A percentile compares a stretch with the other conserved stretches of the same genome.
Conservation (phyloP, 495 filamentous ascomycete genomes). For the Pseudevernia furfuracea region DNA sequence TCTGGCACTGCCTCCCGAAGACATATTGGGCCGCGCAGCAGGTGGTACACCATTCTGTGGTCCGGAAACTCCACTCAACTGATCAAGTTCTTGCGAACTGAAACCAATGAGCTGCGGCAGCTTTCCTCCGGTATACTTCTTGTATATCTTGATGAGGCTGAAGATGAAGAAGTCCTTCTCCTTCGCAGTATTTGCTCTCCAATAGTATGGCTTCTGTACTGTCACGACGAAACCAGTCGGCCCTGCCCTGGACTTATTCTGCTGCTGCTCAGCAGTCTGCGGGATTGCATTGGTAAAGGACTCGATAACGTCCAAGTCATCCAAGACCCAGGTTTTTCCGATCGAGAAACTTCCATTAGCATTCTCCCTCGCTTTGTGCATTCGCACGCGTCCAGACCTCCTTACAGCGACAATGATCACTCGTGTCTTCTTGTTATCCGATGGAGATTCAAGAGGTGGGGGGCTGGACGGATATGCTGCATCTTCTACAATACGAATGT, state of each 20-base stretch:
- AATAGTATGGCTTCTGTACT: constrained; percentile 91
- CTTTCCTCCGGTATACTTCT: constrained; percentile 87
- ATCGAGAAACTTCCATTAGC: constrained; percentile 89
- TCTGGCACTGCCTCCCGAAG: constrained; percentile 24
- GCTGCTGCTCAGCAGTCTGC: constrained; percentile 48
- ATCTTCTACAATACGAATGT: constrained; percentile 85
- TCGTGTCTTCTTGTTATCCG: constrained; percentile 75
- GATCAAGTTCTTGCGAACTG: constrained; percentile 66
- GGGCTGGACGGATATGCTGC: constrained; percentile 75
- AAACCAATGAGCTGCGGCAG: constrained; percentile 75
- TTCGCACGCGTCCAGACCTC: constrained; percentile 82
- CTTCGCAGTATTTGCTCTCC: constrained; percentile 83
- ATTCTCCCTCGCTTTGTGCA: constrained; percentile 97
- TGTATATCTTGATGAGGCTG: constrained; percentile 88
- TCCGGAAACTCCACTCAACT: constrained; percentile 48
- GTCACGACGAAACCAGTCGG: constrained; percentile 81
- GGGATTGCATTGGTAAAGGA: constrained; percentile 57
- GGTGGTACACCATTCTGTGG: constrained; percentile 16
- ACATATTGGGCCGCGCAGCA: constrained; percentile 11
- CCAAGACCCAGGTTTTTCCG: constrained; percentile 93
- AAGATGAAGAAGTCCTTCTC: constrained; percentile 98
- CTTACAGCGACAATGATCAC: constrained; percentile 88
- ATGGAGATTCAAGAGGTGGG: constrained; percentile 61
- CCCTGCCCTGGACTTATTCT: constrained; percentile 68
- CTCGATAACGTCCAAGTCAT: constrained; percentile 74